Evolutionary conservation across 805 yeast species (phyloP).

Genomic region (Maudiozyma serrabonitensis): DNA sequence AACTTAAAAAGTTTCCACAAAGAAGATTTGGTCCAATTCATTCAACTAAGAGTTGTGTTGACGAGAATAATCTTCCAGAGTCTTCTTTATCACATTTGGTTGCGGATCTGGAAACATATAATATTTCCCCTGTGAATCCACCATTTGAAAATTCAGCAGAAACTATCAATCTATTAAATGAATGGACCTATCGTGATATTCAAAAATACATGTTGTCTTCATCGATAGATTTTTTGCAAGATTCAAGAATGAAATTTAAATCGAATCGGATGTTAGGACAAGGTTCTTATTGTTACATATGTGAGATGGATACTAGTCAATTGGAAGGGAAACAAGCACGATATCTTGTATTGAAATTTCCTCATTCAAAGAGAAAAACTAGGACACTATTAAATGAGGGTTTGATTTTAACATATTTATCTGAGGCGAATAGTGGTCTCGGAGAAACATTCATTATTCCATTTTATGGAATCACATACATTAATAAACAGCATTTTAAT

Average conservation of each 20-base stretch:
- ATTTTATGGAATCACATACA: conserved; percentile 3
- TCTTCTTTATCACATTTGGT: background rate
- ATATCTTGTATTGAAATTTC: conserved; percentile 10
- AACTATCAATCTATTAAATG: background rate
- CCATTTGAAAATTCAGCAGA: no score
- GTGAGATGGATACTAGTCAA: background rate
- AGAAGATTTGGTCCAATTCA: background rate
- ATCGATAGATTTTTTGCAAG: conserved; percentile 6
- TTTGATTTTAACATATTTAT: conserved; percentile 5
- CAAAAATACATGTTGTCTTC: background rate
- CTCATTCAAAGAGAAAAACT: conserved; percentile 8
- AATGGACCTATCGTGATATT: background rate
- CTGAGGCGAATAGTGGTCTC: background rate
- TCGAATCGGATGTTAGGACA: conserved; percentile 6
- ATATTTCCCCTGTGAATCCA: background rate
- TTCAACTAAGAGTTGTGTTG: background rate
- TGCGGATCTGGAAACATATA: background rate
- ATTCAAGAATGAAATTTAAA: conserved; percentile 3
- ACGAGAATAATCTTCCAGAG: background rate
- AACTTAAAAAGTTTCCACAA: background rate
- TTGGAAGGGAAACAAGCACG: background rate
- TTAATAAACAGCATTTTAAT: conserved; percentile 3
- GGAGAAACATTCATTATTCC: conserved; percentile 1
- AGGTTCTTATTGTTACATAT: conserved; percentile 12
- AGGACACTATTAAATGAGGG: conserved; percentile 9